phyloP scores from a whole-genome alignment of 208 protist genomes.

The Trypanosoma cruzi region DNA sequence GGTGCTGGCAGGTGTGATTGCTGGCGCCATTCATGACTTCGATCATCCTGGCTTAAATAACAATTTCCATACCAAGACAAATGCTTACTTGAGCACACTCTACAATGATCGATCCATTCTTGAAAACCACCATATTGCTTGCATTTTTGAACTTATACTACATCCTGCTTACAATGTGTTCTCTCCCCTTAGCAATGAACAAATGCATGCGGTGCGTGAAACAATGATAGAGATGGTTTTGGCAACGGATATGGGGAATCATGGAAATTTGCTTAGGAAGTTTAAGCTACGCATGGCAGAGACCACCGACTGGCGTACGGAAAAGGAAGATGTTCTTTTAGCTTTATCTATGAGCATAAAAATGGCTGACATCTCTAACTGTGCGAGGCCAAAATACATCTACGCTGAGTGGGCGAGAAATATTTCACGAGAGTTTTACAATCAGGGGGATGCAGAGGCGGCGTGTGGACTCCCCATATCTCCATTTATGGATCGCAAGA shows the following conservation, averaged over 20 bases:
- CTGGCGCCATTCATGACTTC: conserved; percentile 95
- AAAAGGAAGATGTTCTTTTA: conserved; percentile 86
- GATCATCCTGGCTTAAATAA: conserved; percentile 98
- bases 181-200: conserved; percentile 66
- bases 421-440: conserved; percentile 93
- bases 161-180: conserved; percentile 88
- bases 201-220: conserved; percentile 81
- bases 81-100: conserved; percentile 89
- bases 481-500: conserved; percentile 93
- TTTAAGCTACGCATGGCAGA: conserved; percentile 82
- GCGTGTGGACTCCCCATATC: conserved; percentile 81
- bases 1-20: conserved; percentile 86
- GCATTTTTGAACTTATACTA: conserved; percentile 84
- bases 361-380: conserved; percentile 95
- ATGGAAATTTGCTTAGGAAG: conserved; percentile 87
- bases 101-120: conserved; percentile 95
- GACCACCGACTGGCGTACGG: conserved; percentile 66
- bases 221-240: conserved; percentile 94
- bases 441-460: conserved; percentile 93
- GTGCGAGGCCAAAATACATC: conserved; percentile 83
- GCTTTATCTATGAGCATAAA: conserved; percentile 94
- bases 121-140: conserved; percentile 94
- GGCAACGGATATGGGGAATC: conserved; percentile 94
- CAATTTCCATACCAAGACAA: conserved; percentile 94
- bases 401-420: conserved; percentile 92